Base-by-base conservation (phyloP, 116 monocot genomes). In the Dioscorea cayenensis region DNA sequence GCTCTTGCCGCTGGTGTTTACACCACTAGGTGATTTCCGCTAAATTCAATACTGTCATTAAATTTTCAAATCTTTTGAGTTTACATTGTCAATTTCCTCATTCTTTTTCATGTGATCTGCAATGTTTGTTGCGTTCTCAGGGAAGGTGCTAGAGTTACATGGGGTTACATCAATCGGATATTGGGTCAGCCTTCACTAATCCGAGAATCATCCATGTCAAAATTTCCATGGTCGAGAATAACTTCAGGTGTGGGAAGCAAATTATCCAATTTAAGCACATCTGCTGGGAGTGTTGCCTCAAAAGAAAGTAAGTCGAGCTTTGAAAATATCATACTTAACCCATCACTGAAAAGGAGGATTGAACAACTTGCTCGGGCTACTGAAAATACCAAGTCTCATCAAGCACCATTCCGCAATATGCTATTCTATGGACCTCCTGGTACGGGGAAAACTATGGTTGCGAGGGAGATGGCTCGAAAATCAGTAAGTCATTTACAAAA, bases 331-430 rank as follows among this genome's bases (percentile, higher is more conserved):
- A 81, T 96, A 75, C 90, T 96, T 72, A 90, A 96, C 62, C 92
- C 96, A 18, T 90, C 92, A 55, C 72, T 96, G 49, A 79, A 92
- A n/a, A 78, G 59, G 63, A 87, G 96, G 64, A 92, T 96, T 51
- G 85, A 90, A 50, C 85, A 79, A 36, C 84, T 96, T 70, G 96
- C 96, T 63, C 85, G 90, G 66, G 92, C 96, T 16, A 96, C 96
- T 13, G 82, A 82, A 64, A 92, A 96, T 49, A 96, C 96, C 5
- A 96, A 92, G 72, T 81, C 87, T 28, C 96, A 96, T 81, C 84
- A 87, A 78, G 96, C 92, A 66, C 96, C 96, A 65, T 96, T 96
- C 28, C 87, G 96, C 19, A 96, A 96, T 72, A 96, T 96, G 96
- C 85, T 96, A 38, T 96, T 96, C 75, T 92, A 92, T 68, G 96